A percentile compares a stretch with the other conserved stretches of the same genome.
Conservation (phyloP, 306 rosid species). For the Quillaja saponaria region DNA sequence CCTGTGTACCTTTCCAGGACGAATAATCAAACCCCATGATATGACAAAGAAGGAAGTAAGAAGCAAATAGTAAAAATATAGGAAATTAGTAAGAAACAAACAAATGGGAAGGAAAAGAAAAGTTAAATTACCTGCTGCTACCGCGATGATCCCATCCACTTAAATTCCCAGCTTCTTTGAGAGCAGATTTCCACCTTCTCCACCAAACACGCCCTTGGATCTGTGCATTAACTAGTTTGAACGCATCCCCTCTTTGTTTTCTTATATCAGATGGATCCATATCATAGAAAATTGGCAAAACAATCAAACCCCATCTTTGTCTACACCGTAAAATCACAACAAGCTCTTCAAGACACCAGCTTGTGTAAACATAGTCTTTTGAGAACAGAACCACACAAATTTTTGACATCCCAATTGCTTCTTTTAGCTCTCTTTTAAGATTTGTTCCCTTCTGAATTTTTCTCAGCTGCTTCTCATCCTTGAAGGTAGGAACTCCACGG, state of each 20-base stretch:
- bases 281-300: slow-evolving; percentile 22
- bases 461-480: slow-evolving; percentile 10
- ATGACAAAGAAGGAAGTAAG: too few relatives aligned
- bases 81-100: not conserved
- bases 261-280: slow-evolving; percentile 28
- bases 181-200: slow-evolving; percentile 25
- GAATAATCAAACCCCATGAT: too few relatives aligned
- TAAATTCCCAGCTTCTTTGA: slow-evolving; percentile 20
- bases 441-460: not conserved
- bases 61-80: too few relatives aligned
- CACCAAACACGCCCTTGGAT: slow-evolving; percentile 8
- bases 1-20: too few relatives aligned
- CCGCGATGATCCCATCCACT: slow-evolving; percentile 23
- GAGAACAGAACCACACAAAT: slow-evolving; percentile 1
- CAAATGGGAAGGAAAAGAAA: not conserved
- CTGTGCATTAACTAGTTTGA: slow-evolving; percentile 8
- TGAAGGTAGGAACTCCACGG: slow-evolving; percentile 19
- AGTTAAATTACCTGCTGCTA: too few relatives aligned
- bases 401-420: slow-evolving; percentile 7
- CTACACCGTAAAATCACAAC: slow-evolving; percentile 3
- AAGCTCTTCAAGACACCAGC: slow-evolving; percentile 30
- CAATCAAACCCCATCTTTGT: slow-evolving; percentile 13
- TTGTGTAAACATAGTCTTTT: not conserved
- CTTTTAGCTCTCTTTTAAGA: not conserved
- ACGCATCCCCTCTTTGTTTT: slow-evolving; percentile 24